Percentiles rank a stretch among this genome's conserved stretches.
Conservation (phyloP, 495 filamentous ascomycete genomes). For the Melanomma pulvis-pyrius region DNA sequence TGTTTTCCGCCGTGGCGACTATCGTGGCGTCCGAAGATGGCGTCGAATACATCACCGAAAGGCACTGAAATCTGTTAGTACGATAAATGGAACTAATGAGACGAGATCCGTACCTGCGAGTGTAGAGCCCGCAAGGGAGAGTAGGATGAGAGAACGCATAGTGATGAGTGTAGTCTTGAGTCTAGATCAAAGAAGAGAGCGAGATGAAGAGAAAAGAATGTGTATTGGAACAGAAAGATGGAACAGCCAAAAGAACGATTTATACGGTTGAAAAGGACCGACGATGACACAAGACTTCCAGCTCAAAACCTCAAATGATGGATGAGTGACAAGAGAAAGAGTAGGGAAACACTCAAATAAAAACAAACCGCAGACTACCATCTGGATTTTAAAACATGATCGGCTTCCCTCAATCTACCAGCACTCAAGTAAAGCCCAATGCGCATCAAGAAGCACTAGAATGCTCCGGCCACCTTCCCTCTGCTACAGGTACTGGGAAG, state of each 20-base stretch:
- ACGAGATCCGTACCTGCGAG: background rate
- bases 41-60: background rate
- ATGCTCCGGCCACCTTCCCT: background rate
- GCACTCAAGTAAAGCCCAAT: background rate
- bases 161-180: background rate
- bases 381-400: background rate
- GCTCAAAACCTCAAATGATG: too few relatives aligned
- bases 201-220: background rate
- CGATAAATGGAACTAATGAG: background rate
- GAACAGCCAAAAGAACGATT: background rate
- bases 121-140: background rate
- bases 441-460: background rate
- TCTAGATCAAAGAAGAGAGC: background rate
- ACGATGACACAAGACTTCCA: background rate
- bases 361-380: background rate
- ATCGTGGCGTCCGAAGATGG: background rate
- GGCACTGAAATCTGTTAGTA: background rate
- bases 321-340: background rate
- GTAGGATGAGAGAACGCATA: background rate
- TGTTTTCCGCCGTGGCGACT: background rate
- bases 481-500: background rate
- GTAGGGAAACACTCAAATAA: background rate
- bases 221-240: background rate
- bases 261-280: background rate
- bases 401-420: background rate